A percentile compares a stretch with the other conserved stretches of the same genome.
Evolutionary conservation across 2,329 filamentous ascomycete species (phyloP).

Genomic region (Aspergillus sp.): DNA sequence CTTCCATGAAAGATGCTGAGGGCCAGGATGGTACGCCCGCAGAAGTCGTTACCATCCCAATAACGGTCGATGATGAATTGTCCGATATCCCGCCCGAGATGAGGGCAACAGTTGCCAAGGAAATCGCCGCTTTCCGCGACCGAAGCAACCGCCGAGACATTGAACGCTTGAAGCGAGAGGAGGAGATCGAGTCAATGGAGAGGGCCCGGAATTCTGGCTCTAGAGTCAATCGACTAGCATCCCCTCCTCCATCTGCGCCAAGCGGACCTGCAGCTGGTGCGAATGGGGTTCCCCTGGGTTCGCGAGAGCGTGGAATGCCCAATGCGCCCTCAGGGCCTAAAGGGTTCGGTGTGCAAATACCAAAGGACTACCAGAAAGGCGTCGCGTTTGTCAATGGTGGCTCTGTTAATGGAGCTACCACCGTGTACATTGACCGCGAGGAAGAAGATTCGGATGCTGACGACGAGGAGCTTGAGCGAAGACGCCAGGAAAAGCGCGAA

Average conservation of each 20-base stretch:
- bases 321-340: constrained; percentile 75
- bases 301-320: constrained; percentile 64
- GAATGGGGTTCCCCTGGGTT: constrained; percentile 76
- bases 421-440: constrained; percentile 60
- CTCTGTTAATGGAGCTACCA: constrained; percentile 58
- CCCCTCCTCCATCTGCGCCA: constrained; percentile 65
- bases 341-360: constrained; percentile 61
- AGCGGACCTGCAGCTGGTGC: constrained; percentile 62
- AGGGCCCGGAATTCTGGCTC: constrained; percentile 67
- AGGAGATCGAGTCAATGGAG: constrained; percentile 88
- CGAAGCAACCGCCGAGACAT: constrained; percentile 84
- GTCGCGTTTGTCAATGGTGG: constrained; percentile 81
- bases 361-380: constrained; percentile 72
- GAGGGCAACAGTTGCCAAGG: constrained; percentile 89
- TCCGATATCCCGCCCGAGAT: constrained; percentile 95
- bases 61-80: constrained; percentile 86
- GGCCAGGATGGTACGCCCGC: constrained; percentile 61
- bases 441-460: constrained; percentile 86
- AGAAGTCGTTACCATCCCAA: constrained; percentile 85
- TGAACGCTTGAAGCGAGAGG: constrained; percentile 82
- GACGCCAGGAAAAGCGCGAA: constrained; percentile 68
- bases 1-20: constrained; percentile 64
- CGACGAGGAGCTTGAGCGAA: constrained; percentile 78
- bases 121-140: constrained; percentile 93
- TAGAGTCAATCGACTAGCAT: constrained; percentile 67